Evolutionary conservation across 371 early-diverging fungal genomes (phyloP).

Genomic region (Lichtheimia ornata): DNA sequence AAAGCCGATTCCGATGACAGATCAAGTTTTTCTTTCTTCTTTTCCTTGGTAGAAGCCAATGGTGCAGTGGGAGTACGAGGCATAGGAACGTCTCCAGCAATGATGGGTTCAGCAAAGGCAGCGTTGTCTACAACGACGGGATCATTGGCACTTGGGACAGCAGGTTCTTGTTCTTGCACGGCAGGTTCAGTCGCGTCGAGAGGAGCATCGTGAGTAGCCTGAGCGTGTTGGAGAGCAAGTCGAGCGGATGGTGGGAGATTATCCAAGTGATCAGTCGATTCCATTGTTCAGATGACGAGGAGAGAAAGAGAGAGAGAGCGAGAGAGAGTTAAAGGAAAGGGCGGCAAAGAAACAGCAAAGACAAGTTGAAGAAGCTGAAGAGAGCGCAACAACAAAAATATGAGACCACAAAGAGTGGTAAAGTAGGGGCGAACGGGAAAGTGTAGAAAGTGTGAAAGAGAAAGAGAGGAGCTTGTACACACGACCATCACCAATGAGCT

Average conservation of each 20-base stretch:
- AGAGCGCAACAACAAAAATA: conserved; percentile 1
- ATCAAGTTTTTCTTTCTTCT: conserved; percentile 40
- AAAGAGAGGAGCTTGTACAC: background rate
- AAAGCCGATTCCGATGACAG: conserved; percentile 70
- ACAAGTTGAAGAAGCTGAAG: background rate
- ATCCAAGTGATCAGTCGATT: conserved; percentile 31
- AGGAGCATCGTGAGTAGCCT: conserved; percentile 23
- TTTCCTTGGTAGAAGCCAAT: conserved; percentile 12
- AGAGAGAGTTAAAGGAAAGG: conserved; percentile 2
- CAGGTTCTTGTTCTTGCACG: conserved; percentile 22
- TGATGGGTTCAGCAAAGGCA: conserved; percentile 45
- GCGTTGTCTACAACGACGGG: conserved; percentile 39
- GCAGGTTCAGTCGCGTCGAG: conserved; percentile 13
- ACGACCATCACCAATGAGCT: background rate
- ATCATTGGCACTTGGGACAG: conserved; percentile 47
- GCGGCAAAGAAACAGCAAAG: conserved; percentile 2
- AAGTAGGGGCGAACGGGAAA: background rate
- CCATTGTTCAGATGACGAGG: conserved; percentile 17
- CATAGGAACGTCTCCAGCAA: conserved; percentile 47
- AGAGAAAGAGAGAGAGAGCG: conserved; percentile 1
- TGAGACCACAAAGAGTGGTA: background rate
- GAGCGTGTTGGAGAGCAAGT: conserved; percentile 49
- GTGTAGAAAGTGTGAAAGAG: conserved; percentile 3
- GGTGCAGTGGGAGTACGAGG: conserved; percentile 40
- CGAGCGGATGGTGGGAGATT: conserved; percentile 48